Evolutionary conservation across 2,329 filamentous ascomycete genomes (phyloP), one percentile per base, ranked within the genome.

Genomic region (Cladosporium sp.): DNA sequence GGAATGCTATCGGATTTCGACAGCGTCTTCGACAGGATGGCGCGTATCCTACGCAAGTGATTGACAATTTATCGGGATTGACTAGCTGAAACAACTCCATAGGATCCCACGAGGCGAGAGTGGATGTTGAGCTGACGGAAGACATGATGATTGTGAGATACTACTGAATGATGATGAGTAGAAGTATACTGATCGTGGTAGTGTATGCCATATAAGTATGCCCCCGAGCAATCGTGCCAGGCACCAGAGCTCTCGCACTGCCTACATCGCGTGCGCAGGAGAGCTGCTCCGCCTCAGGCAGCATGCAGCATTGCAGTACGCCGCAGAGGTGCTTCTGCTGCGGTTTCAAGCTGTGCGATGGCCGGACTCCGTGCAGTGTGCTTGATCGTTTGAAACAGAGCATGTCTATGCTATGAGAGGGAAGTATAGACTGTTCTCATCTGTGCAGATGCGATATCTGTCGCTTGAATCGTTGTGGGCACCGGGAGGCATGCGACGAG

Each of bases 241-340:
- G 47, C 47, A 52, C 3, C 59, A 52, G 18, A 28, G 47, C 59
- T 52, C 44, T 62, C n/a, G n/a, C 59, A 62, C 59, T 54, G 47
- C 59, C 59, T n/a, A 28, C 44, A 24, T 62, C 44, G 59, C 59
- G 28, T 62, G 41, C 26, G 28, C 44, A 52, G 15, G 30, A 30
- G 21, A 54, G 59, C 44, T 52, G 59, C 59, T 62, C 44, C 32
- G 59, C 59, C 59, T 54, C 59, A 52, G 59, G 21, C 59, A 41
- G 34, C 12, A 7, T 26, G 44, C 15, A n/a, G 49, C 4, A 14
- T 52, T 58, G 30, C 44, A 12, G n/a, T 47, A 62, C 59, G 44
- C 59, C 59, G 47, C 47, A n/a, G 36, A 54, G 18, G 2, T 62
- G 44, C 44, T 62, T 55, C 1, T 28, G 47, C 59, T 62, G 59